These are phyloP conservation scores for Candida maris DNA, from an alignment of 805 yeast species.

Conservation along the genomic window DNA sequence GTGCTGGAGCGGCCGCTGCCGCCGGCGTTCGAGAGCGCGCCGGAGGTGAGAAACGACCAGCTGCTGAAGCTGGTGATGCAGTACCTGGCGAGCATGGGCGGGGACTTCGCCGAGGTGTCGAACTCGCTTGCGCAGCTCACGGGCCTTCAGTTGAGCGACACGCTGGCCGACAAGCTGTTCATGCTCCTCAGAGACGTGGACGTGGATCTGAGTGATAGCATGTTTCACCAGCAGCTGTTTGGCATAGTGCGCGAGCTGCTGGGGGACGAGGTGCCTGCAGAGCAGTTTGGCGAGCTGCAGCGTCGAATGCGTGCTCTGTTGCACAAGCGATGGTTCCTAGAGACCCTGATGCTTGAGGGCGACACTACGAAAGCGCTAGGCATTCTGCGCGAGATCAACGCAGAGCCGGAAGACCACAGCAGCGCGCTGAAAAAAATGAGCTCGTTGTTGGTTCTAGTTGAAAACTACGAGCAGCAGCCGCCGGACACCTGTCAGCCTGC, in stretches of 20 bases:
- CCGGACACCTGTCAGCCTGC: not conserved
- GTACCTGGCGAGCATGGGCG: constrained; percentile 18
- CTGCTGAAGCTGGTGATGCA: constrained; percentile 20
- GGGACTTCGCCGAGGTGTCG: constrained; percentile 13
- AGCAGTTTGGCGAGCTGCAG: not conserved
- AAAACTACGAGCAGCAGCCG: constrained; percentile 16
- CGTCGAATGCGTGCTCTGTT: constrained; percentile 32
- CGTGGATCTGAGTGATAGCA: constrained; percentile 6
- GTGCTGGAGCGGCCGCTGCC: too few relatives aligned
- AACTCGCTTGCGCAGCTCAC: constrained; percentile 12
- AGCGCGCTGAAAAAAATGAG: constrained; percentile 14
- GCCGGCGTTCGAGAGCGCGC: not conserved
- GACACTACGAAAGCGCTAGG: constrained; percentile 33
- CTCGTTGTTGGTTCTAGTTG: constrained; percentile 24
- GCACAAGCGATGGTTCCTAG: constrained; percentile 40
- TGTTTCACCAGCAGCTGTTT: constrained; percentile 3
- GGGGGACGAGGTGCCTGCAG: not conserved
- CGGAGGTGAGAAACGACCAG: constrained; percentile 16
- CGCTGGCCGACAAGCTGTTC: constrained; percentile 6
- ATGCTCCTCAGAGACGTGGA: constrained; percentile 6
- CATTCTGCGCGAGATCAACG: constrained; percentile 31
- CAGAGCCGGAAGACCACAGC: constrained; percentile 22
- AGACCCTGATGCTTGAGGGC: constrained; percentile 32
- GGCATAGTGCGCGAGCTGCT: constrained; percentile 5
- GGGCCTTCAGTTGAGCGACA: constrained; percentile 15